Conservation (phyloP, 176 grass and related monocot genomes). For the Zea mays region DNA sequence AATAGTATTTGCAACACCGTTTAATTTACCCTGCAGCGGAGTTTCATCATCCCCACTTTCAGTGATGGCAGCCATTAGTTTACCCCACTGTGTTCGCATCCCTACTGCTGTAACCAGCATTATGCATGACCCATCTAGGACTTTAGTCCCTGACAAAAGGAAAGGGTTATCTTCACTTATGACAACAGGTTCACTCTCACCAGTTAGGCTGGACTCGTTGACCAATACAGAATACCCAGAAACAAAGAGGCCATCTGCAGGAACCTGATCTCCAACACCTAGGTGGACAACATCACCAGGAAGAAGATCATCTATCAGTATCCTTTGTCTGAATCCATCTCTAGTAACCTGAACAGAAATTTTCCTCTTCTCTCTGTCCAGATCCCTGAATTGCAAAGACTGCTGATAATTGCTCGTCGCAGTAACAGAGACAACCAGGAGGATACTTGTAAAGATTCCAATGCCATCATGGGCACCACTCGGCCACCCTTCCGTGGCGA, state of each 20-base stretch:
- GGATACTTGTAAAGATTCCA: conserved; percentile 59
- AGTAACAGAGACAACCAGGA: conserved; percentile 68
- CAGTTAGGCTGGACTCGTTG: conserved; percentile 68
- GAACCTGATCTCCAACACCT: conserved; percentile 65
- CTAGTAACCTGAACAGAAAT: conserved; percentile 62
- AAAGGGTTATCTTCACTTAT: conserved; percentile 57
- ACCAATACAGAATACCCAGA: conserved; percentile 59
- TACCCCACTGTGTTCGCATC: conserved; percentile 71
- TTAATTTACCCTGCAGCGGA: conserved; percentile 63
- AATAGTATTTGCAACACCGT: conserved; percentile 67
- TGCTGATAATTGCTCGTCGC: conserved; percentile 68
- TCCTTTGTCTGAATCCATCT: conserved; percentile 52
- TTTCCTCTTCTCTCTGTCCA: conserved; percentile 76
- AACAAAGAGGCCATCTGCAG: conserved; percentile 67
- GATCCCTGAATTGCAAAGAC: conserved; percentile 71
- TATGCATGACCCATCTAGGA: conserved; percentile 58
- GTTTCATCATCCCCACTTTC: conserved; percentile 69
- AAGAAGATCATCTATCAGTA: conserved; percentile 63
- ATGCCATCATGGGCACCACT: conserved; percentile 65
- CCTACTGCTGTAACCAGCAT: conserved; percentile 69
- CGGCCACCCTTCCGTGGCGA: conserved; percentile 56
- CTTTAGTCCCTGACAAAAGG: conserved; percentile 67
- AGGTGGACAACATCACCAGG: conserved; percentile 66
- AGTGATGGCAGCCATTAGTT: conserved; percentile 56
- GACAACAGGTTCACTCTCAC: conserved; percentile 69